A percentile compares a stretch with the other conserved stretches of the same genome.
Conservation (phyloP, 1,284 basidiomycete genomes). For the Ustilago loliicola region DNA sequence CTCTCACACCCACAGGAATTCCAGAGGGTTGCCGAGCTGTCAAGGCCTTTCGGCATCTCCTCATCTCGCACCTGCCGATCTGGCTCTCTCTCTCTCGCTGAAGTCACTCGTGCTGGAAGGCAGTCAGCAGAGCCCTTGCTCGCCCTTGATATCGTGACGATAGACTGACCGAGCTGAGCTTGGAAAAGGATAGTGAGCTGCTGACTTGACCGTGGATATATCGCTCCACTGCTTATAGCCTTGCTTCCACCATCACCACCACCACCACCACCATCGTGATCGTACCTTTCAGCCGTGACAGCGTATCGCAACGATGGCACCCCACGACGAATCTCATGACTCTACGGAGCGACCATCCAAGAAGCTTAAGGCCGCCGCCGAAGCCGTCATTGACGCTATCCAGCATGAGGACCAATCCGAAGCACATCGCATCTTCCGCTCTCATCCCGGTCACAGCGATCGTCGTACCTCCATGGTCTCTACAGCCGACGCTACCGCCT, state of each 20-base stretch:
- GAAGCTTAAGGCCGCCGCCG: slow-evolving; percentile 34
- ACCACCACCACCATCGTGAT: neutral
- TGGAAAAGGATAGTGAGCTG: no score
- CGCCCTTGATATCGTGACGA: no score
- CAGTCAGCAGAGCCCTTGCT: neutral
- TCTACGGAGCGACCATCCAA: slow-evolving; percentile 18
- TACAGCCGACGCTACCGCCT: slow-evolving; percentile 14
- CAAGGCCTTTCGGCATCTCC: neutral
- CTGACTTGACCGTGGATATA: no score
- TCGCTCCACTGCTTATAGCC: no score
- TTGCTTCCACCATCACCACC: neutral
- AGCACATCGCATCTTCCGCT: slow-evolving; percentile 63
- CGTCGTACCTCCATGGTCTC: slow-evolving; percentile 29
- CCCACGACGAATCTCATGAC: slow-evolving; percentile 10
- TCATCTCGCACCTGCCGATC: neutral
- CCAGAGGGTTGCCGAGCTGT: neutral
- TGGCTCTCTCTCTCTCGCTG: neutral
- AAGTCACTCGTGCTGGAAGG: no score
- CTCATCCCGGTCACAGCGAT: slow-evolving; percentile 51
- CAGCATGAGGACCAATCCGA: slow-evolving; percentile 59
- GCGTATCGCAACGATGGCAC: slow-evolving; percentile 19
- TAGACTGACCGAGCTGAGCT: no score
- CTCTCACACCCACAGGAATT: neutral
- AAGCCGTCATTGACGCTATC: slow-evolving; percentile 25
- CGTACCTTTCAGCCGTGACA: neutral